A percentile compares a stretch with the other conserved stretches of the same genome.
phyloP scores from a whole-genome alignment of 306 rosid species.

The Dalbergia cochinchinensis region DNA sequence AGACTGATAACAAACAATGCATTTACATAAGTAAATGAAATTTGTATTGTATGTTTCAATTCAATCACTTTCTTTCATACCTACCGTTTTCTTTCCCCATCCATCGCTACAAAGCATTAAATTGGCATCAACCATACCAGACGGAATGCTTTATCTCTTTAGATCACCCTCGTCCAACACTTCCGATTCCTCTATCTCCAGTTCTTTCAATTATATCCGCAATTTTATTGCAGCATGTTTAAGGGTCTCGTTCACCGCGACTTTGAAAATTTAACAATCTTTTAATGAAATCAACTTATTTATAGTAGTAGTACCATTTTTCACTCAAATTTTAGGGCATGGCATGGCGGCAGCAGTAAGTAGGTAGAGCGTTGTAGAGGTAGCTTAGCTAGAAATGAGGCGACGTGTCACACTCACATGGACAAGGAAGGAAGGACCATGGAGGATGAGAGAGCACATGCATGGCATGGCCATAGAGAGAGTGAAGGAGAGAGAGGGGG shows the following conservation, averaged over 20 bases:
- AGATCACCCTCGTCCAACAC: not conserved
- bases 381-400: not conserved
- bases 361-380: not conserved
- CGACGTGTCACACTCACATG: slow-evolving; percentile 7
- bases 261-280: not conserved
- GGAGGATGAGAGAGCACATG: slow-evolving; percentile 49
- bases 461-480: slow-evolving; percentile 41
- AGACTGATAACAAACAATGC: no score
- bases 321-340: not conserved
- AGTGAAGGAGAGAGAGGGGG: not conserved
- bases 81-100: not conserved
- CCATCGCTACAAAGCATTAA: not conserved
- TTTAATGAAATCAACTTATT: not conserved
- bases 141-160: not conserved
- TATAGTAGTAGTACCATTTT: not conserved
- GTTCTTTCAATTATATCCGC: not conserved
- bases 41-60: no score
- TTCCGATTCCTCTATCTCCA: not conserved
- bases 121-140: not conserved
- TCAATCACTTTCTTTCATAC: not conserved
- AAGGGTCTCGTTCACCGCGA: not conserved
- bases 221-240: not conserved
- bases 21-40: no score
- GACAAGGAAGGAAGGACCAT: not conserved
- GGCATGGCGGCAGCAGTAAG: not conserved